A percentile compares a stretch with the other conserved stretches of the same genome.
phyloP scores from a whole-genome alignment of 169 alveolate species.

The Neospora caninum region DNA sequence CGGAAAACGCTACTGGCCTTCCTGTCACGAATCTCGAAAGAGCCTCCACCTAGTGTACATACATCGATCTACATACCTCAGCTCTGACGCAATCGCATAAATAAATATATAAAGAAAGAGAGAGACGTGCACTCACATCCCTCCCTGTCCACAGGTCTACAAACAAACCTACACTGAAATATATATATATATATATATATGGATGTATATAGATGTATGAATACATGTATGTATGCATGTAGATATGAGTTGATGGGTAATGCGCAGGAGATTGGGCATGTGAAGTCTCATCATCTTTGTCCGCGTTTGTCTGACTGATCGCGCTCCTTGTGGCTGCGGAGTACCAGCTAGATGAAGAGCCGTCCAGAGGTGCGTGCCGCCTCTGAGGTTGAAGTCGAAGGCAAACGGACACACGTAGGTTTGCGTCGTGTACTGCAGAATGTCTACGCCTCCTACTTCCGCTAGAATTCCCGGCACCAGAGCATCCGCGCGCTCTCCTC shows the following conservation, averaged over 20 bases:
- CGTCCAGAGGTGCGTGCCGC: conserved; percentile 41
- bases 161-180: not conserved
- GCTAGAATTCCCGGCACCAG: not conserved
- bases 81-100: too few species aligned
- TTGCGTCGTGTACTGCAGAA: not conserved
- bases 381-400: conserved; percentile 33
- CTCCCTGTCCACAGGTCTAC: too few species aligned
- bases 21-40: not conserved
- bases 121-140: too few species aligned
- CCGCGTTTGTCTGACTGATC: not conserved
- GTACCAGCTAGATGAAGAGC: conserved; percentile 46
- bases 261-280: too few species aligned
- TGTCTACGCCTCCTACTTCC: not conserved
- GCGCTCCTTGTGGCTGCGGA: too few species aligned
- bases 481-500: not conserved
- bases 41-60: not conserved
- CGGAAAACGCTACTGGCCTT: not conserved
- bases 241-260: too few species aligned
- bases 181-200: not conserved
- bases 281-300: not conserved
- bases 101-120: too few species aligned
- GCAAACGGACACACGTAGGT: not conserved
- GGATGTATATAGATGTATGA: not conserved
- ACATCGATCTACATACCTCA: too few species aligned
- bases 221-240: not conserved